phyloP scores from a whole-genome alignment of 2,329 filamentous ascomycete species.

The Neospermospora avenae region DNA sequence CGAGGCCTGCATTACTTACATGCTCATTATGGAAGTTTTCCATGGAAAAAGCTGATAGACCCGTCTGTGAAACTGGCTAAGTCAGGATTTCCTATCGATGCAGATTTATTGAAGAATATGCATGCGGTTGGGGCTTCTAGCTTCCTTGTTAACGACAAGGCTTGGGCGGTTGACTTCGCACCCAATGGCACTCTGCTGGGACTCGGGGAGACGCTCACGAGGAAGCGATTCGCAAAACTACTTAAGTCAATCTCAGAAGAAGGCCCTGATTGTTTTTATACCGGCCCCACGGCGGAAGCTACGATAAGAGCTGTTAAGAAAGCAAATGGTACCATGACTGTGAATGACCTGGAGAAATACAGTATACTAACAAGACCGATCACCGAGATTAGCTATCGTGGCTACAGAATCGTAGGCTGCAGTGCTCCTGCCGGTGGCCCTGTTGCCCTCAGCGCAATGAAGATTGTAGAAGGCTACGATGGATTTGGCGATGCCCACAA shows the following conservation, averaged over 20 bases:
- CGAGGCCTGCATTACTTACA: constrained; percentile 79
- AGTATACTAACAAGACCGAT: constrained; percentile 60
- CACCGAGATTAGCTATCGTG: constrained; percentile 62
- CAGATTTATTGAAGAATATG: no score
- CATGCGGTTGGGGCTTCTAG: no score
- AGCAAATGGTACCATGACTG: constrained; percentile 64
- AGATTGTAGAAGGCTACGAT: constrained; percentile 69
- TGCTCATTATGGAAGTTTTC: constrained; percentile 54
- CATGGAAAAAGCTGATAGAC: constrained; percentile 40
- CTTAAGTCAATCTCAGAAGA: no score
- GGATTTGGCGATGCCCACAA: no score
- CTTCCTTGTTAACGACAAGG: constrained; percentile 59
- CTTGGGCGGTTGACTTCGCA: constrained; percentile 68
- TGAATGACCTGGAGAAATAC: constrained; percentile 64
- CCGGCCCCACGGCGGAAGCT: constrained; percentile 45
- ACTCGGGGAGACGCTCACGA: constrained; percentile 60
- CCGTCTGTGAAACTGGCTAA: no score
- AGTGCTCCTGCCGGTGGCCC: constrained; percentile 76
- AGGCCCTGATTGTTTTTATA: background rate
- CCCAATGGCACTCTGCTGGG: constrained; percentile 60
- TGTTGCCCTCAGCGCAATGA: constrained; percentile 64
- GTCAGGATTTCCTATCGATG: no score
- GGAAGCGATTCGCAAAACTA: constrained; percentile 60
- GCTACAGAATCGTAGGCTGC: constrained; percentile 65
- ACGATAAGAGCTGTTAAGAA: constrained; percentile 57